Base-by-base conservation (phyloP, 1,284 basidiomycete genomes). In the Thecaphora frezii region DNA sequence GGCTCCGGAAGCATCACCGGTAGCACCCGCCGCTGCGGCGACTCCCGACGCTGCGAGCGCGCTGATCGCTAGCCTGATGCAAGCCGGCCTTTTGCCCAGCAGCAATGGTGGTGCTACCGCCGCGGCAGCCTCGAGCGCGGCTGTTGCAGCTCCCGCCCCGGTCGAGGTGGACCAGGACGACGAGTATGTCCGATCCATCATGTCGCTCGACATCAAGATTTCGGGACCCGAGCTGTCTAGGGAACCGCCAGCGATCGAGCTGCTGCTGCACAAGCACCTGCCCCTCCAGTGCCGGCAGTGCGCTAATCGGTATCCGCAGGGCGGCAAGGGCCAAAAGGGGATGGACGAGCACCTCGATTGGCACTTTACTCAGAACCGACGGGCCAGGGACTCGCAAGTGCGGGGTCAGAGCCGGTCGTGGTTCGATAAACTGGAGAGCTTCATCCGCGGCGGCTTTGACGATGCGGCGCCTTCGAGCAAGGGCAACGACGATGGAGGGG, bases 311-410 rank as follows among this genome's bases (percentile, higher is more conserved):
- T 97, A 94, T 79, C 83, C 88, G 42, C 87, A 89, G 64, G 86
- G 85, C 38, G 76, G 81, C 24, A 76, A 82, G 46, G 91, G 90
- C 61, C 91, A 89, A 81, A 87, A 87, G 75, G 84, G 83, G 24
- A 85, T 93, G 82, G 87, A 96, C 70, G 85, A 88, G 51, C 96
- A 99, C 77, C 84, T 98, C 69, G 96, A 99, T 79, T 90, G 92
- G 89, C 96, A 99, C 81, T 97, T 97, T 82, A 85, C 88, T 69
- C 89, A 96, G 73, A 98, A 97, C 76, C 86, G 89, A 65, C 89
- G 92, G 77, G 88, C 90, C 33, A 88, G 86, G 66, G 90, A 93
- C 77, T 88, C 87, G 41, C 82, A 85, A 10, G 90, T 90, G 0
- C 85, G 94, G 59, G 93, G 93, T 23, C 89, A 93, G 71, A 90